Base-by-base conservation (phyloP, 345 rosid species). In the Anastatica hierochuntica region DNA sequence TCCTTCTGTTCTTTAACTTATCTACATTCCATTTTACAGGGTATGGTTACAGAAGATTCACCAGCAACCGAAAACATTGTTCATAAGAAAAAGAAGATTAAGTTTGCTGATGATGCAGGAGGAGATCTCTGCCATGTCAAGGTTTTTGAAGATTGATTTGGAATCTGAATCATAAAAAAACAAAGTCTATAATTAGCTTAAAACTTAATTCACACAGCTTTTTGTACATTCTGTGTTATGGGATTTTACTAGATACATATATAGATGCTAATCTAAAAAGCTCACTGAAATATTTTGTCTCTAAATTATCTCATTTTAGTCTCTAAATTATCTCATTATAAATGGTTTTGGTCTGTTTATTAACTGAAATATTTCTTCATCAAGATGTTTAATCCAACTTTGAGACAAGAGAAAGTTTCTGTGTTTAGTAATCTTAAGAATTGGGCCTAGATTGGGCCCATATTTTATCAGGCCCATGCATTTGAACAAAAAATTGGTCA, bases 81-180 rank as follows among this genome's bases (percentile, higher is more conserved):
- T 48, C 74, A 69, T 62, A 69, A 72, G 79, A 74, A 73, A 42
- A 85, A 70, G 74, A 85, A 81, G 79, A 85, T 90, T 27, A 72
- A 50, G 24, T 90, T 90, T 64, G 95, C 98, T 12, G 96, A 90
- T 49, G 98, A 90, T 69, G 82, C 77, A 29, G 96, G 98, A 37
- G 88, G 84, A 54, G 66, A 76, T 64, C 83, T 90, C 20, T 84
- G 87, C 43, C 78, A 90, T 63, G 74, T 90, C 68, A 84, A 76
- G 76, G 75, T 81, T 45, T 77, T 84, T 43, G 70, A 74, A n/a
- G 68, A 45, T 66, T 57, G 82, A 74, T 49, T 61, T 46, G 43
- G 63, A 66, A 51, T 72, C 74, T 67, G 53, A 41, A 17, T 39
- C 41, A 36, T 23, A 56, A 34, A 31, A 7, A 29, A 24, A 33